phyloP scores from a whole-genome alignment of 768 basidiomycete genomes.

The Auriculariales sp. region DNA sequence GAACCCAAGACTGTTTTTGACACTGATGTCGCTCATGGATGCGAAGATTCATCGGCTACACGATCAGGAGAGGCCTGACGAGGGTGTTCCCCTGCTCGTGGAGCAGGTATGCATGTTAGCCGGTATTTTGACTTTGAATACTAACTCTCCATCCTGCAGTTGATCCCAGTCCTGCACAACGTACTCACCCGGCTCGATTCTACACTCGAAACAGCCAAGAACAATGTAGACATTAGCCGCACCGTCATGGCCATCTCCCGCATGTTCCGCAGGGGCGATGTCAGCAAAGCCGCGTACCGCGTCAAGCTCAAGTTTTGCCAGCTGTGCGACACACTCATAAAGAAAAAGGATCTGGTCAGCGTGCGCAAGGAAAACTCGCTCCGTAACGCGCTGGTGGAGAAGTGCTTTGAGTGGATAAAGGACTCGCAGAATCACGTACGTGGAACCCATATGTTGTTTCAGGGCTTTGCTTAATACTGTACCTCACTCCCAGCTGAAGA shows the following conservation, averaged over 20 bases:
- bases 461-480: background rate
- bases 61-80: background rate
- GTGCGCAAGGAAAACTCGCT: constrained; percentile 52
- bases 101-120: constrained; percentile 48
- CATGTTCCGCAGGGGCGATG: constrained; percentile 52
- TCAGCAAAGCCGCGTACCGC: constrained; percentile 30
- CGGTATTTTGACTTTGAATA: background rate
- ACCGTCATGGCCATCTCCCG: constrained; percentile 35
- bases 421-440: constrained; percentile 36
- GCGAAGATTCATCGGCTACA: constrained; percentile 15
- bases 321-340: constrained; percentile 54
- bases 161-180: constrained; percentile 59
- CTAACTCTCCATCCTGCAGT: constrained; percentile 24
- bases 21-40: constrained; percentile 62
- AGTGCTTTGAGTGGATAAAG: constrained; percentile 68
- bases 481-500: background rate
- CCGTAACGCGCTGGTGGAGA: constrained; percentile 60
- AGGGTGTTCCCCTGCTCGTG: constrained; percentile 30
- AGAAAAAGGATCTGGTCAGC: constrained; percentile 42
- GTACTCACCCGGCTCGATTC: constrained; percentile 58
- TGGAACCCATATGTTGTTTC: background rate
- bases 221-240: constrained; percentile 24
- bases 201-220: constrained; percentile 42
- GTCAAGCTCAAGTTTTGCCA: constrained; percentile 64
- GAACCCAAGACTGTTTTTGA: constrained; percentile 50